Evolutionary conservation across 768 basidiomycete genomes (phyloP), one percentile per base, ranked within the genome.

Genomic region (Coprinopsis sp.): DNA sequence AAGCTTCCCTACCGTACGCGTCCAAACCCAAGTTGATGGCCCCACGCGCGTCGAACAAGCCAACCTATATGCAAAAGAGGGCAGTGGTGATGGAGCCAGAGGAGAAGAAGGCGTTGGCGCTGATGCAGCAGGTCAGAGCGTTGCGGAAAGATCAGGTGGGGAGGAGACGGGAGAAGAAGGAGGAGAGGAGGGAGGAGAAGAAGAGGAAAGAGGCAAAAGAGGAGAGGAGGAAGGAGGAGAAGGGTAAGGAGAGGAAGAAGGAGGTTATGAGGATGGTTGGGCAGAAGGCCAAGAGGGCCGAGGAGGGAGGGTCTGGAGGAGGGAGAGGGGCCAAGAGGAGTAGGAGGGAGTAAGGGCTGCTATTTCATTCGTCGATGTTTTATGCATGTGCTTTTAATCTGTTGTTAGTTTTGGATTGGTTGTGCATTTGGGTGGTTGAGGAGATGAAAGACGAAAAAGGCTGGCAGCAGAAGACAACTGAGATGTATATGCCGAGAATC

Each of bases 41-140:
- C 54, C 74, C 86, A 6, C 92, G n/a, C n/a, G n/a, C n/a, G n/a
- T n/a, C 91, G 65, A 66, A 71, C 28, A 69, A 68, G 46, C 72
- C 77, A 62, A 92, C 93, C n/a, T 96, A 98, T 65, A 66, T 97
- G 60, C 91, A 93, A 65, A 91, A 89, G 64, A 84, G 96, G 11
- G 93, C 95, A 1, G 93, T 98, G 21, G 84, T 99, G 36, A 78
- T 98, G 76, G 89, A 95, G 59, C 89, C 91, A 1, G 92, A 95
- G 61, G 96, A 98, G 72, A 91, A 87, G 74, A 87, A 82, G 61
- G 94, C 96, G 0, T 69, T 97, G 16, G 85, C 89, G 30, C 67
- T 98, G 30, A 62, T 99, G 62, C 95, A 98, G 64, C 94, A 98
- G 72, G 91, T 97, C 52, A 81, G 87, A 38, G 90, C 93, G 5